A percentile compares a stretch with the other conserved stretches of the same genome.
phyloP scores from a whole-genome alignment of 345 rosid genomes.

The Cardamine occulta region DNA sequence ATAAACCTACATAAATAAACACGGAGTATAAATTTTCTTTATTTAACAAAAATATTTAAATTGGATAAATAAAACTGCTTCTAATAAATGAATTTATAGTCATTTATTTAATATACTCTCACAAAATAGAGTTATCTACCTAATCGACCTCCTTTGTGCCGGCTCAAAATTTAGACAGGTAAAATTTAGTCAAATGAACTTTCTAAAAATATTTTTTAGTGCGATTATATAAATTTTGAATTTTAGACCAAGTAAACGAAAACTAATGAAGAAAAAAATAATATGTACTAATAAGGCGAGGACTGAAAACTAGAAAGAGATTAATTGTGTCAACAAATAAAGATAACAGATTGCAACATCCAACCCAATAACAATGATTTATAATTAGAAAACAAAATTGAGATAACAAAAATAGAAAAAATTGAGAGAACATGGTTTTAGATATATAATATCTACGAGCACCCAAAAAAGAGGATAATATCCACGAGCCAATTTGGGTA shows the following conservation, averaged over 20 bases:
- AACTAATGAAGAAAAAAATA: slow-evolving; percentile 15
- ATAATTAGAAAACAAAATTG: not conserved
- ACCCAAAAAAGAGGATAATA: not conserved
- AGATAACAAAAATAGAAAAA: not conserved
- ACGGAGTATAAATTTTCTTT: not conserved
- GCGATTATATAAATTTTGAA: not conserved
- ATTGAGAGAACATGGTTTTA: not conserved
- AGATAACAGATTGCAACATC: slow-evolving; percentile 28
- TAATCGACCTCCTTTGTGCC: not conserved
- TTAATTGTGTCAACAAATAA: slow-evolving; percentile 28
- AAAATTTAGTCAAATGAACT: not conserved
- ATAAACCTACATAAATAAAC: not conserved
- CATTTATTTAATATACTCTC: not conserved
- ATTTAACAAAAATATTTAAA: not conserved
- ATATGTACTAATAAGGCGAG: slow-evolving; percentile 22
- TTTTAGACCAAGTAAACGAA: not conserved
- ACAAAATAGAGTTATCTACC: not conserved
- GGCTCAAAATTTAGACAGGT: not conserved
- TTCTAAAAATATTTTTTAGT: not conserved
- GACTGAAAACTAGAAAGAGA: slow-evolving; percentile 16
- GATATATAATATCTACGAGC: slow-evolving; percentile 3
- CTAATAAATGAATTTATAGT: not conserved
- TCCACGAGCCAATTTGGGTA: slow-evolving; percentile 19
- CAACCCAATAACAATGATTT: slow-evolving; percentile 17
- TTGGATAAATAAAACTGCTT: not conserved